A percentile compares a stretch with the other conserved stretches of the same genome.
Conservation (phyloP, 1,139 yeast genomes). For the Debaryomyces sp. region DNA sequence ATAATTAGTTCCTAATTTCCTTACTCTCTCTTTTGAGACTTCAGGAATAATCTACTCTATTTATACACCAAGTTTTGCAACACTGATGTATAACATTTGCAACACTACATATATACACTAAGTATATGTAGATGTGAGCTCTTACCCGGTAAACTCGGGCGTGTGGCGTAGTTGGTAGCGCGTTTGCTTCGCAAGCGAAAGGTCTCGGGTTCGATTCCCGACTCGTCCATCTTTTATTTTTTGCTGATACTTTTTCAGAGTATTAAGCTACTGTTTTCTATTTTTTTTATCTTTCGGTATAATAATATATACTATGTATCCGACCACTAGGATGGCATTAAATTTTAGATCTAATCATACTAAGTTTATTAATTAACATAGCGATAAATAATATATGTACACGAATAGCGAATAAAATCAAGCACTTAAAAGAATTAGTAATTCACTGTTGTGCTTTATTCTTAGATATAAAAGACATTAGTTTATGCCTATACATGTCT, state of each 20-base stretch:
- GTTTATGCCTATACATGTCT: constrained; percentile 35
- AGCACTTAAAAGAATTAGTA: background rate
- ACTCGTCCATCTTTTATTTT: constrained; percentile 68
- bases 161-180: constrained; percentile 95
- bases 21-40: background rate
- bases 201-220: constrained; percentile 92
- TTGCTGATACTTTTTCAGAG: background rate
- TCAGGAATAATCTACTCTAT: background rate
- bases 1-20: background rate
- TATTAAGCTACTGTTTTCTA: too few relatives aligned
- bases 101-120: too few relatives aligned
- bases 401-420: background rate
- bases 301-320: background rate
- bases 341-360: background rate
- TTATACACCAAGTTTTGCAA: too few relatives aligned
- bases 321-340: background rate
- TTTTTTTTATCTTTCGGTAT: background rate
- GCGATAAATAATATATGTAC: background rate
- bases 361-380: background rate
- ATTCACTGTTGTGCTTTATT: background rate
- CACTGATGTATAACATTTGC: too few relatives aligned
- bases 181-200: constrained; percentile 89
- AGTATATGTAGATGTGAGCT: too few relatives aligned
- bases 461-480: background rate
- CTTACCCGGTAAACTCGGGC: constrained; percentile 44